Evolutionary conservation across 768 basidiomycete species (phyloP).

Genomic region (Fibroporia radiculosa): DNA sequence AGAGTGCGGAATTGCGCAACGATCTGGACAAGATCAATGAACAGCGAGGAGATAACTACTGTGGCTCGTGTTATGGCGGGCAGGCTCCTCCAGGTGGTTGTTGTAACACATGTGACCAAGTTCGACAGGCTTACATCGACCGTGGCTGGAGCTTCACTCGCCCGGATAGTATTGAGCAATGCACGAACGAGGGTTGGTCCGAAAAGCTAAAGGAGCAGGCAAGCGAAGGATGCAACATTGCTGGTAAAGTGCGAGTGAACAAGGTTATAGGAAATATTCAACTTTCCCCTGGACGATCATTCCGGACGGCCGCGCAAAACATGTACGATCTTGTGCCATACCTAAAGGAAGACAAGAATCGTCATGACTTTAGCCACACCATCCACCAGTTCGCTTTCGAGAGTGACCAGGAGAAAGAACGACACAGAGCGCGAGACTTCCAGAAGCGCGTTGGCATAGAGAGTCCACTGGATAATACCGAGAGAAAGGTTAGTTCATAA

Average conservation of each 20-base stretch:
- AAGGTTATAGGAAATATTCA: slow-evolving; percentile 96
- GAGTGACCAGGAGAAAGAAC: slow-evolving; percentile 76
- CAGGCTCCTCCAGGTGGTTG: slow-evolving; percentile 68
- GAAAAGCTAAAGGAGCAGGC: slow-evolving; percentile 90
- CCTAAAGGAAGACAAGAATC: slow-evolving; percentile 77
- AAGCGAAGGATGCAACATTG: slow-evolving; percentile 89
- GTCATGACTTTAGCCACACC: slow-evolving; percentile 89
- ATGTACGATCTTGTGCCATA: slow-evolving; percentile 92
- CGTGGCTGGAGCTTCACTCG: slow-evolving; percentile 94
- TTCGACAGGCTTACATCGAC: slow-evolving; percentile 81
- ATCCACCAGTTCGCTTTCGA: slow-evolving; percentile 79
- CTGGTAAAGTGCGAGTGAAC: slow-evolving; percentile 89
- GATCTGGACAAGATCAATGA: slow-evolving; percentile 79
- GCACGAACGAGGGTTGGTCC: slow-evolving; percentile 89
- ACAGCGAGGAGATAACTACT: slow-evolving; percentile 56
- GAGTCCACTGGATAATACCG: slow-evolving; percentile 70
- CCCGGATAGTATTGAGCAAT: slow-evolving; percentile 94
- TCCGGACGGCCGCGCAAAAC: slow-evolving; percentile 76
- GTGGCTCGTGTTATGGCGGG: slow-evolving; percentile 96
- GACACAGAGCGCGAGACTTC: slow-evolving; percentile 58
- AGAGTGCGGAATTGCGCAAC: slow-evolving; percentile 64
- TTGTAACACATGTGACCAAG: slow-evolving; percentile 95
- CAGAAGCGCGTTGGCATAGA: slow-evolving; percentile 66
- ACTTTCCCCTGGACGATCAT: slow-evolving; percentile 91
- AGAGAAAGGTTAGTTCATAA: slow-evolving; percentile 41